Conservation (phyloP, 73 alveolate genomes). For the Paramecium sonneborni region DNA sequence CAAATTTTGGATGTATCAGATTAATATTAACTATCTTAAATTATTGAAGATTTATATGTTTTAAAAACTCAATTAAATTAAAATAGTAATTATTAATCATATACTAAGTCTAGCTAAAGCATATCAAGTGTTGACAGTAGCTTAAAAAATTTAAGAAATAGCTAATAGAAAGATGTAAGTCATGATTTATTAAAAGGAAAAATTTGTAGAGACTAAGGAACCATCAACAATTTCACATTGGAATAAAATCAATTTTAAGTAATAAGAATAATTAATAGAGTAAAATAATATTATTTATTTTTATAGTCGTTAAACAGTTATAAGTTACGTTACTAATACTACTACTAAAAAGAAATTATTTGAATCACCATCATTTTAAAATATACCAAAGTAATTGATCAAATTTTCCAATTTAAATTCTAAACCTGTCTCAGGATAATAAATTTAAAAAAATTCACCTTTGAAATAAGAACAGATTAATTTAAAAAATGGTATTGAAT, state of each 20-base stretch:
- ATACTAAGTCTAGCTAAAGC: conserved; percentile 17
- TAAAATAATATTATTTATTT: not conserved
- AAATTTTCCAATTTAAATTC: not conserved
- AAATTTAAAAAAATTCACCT: not conserved
- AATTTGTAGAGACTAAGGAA: not conserved
- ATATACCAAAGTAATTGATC: not conserved
- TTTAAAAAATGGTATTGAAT: conserved; percentile 8
- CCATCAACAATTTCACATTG: not conserved
- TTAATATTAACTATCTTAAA: not conserved
- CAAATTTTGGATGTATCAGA: conserved; percentile 1
- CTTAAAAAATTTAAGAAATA: conserved; percentile 11
- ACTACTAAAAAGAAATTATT: not conserved
- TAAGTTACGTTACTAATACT: not conserved
- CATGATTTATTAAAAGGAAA: not conserved
- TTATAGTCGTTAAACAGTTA: conserved; percentile 12
- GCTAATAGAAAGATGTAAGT: not conserved
- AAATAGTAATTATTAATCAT: not conserved
- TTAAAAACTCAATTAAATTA: not conserved
- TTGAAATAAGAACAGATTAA: not conserved
- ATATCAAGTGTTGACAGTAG: conserved; percentile 28
- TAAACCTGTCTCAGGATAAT: not conserved
- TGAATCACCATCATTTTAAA: not conserved
- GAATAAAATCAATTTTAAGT: not conserved
- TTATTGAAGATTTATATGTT: conserved; percentile 12
- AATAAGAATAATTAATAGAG: not conserved